Evolutionary conservation across 1,284 basidiomycete genomes (phyloP).

Genomic region (Malassezia furfur): DNA sequence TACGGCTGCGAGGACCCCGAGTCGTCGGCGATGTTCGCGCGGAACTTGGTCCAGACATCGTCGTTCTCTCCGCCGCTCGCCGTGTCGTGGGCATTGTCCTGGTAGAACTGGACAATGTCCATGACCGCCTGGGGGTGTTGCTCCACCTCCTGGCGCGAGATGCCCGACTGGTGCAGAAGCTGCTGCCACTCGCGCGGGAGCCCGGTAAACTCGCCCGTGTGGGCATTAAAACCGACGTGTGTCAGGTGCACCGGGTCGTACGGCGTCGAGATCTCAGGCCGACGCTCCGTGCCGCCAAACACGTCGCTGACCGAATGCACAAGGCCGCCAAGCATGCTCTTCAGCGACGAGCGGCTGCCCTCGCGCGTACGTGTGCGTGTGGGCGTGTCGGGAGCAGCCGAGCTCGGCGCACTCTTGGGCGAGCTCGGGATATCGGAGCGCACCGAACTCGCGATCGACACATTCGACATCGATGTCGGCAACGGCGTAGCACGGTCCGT

Average conservation of each 20-base stretch:
- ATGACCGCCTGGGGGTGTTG: constrained; percentile 96
- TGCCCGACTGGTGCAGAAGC: constrained; percentile 87
- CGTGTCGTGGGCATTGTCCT: constrained; percentile 55
- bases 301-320: constrained; percentile 47
- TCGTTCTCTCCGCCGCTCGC: constrained; percentile 27
- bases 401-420: neutral
- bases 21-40: constrained; percentile 23
- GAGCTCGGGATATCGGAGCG: neutral
- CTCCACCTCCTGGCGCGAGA: constrained; percentile 87
- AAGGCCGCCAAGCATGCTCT: constrained; percentile 48
- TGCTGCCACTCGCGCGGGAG: constrained; percentile 99
- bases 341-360: constrained; percentile 24
- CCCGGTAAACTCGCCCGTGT: constrained; percentile 82
- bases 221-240: constrained; percentile 97
- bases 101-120: constrained; percentile 98
- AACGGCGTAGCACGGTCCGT: neutral
- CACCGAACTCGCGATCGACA: neutral
- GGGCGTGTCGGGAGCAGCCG: neutral
- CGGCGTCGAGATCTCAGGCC: constrained; percentile 85
- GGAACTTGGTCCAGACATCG: constrained; percentile 48
- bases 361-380: neutral
- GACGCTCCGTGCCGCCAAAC: constrained; percentile 66
- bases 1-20: neutral
- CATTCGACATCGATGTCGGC: neutral
- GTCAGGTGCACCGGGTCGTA: constrained; percentile 99